Conservation (phyloP, 2,329 filamentous ascomycete species). For the Microcyclospora pomicola region DNA sequence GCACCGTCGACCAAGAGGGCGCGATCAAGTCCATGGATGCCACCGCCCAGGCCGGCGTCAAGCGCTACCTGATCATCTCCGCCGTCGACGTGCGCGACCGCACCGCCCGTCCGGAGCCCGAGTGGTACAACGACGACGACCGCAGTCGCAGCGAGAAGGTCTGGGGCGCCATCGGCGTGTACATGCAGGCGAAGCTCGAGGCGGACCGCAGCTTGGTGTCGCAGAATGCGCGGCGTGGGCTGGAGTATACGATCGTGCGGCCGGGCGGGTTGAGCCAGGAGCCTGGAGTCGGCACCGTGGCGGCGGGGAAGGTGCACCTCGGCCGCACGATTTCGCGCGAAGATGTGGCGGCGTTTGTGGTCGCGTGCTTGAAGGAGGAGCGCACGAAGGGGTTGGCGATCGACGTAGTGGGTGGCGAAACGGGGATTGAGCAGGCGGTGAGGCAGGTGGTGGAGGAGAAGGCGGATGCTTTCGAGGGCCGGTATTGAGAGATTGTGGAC, state of each 20-base stretch:
- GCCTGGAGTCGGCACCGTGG: slow-evolving; percentile 30
- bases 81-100: slow-evolving; percentile 43
- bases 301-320: slow-evolving; percentile 30
- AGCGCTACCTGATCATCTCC: slow-evolving; percentile 51
- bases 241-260: slow-evolving; percentile 35
- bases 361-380: slow-evolving; percentile 37
- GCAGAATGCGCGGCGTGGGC: slow-evolving; percentile 24
- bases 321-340: slow-evolving; percentile 35
- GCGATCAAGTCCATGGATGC: slow-evolving; percentile 50
- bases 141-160: slow-evolving; percentile 23
- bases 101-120: slow-evolving; percentile 24
- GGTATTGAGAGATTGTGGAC: slow-evolving; percentile 10
- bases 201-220: slow-evolving; percentile 29
- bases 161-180: slow-evolving; percentile 27
- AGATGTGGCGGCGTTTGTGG: slow-evolving; percentile 46
- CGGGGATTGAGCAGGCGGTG: slow-evolving; percentile 27
- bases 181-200: slow-evolving; percentile 30
- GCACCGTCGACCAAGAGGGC: slow-evolving; percentile 49
- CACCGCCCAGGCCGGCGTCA: slow-evolving; percentile 41
- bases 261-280: slow-evolving; percentile 33
- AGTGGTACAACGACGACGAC: slow-evolving; percentile 32
- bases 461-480: slow-evolving; percentile 23
- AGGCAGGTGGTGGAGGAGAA: slow-evolving; percentile 24
- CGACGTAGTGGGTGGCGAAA: slow-evolving; percentile 26
- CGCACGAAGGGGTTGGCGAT: slow-evolving; percentile 34